Conservation (phyloP, 2,329 filamentous ascomycete genomes). For the Blastomyces parvus region DNA sequence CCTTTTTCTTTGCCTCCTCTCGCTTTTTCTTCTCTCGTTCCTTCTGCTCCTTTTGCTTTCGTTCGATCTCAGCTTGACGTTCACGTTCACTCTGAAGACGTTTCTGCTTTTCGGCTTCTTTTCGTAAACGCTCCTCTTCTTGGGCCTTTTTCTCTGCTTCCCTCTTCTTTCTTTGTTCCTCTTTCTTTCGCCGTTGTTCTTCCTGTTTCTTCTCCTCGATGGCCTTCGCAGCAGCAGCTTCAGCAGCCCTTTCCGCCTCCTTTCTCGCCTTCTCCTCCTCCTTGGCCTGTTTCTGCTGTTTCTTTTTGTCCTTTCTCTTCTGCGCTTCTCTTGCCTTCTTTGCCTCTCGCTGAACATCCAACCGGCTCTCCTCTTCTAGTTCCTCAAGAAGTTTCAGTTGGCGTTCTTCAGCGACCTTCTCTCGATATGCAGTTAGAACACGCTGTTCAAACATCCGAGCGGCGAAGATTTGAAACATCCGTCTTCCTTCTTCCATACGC, state of each 20-base stretch:
- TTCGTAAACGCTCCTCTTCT: conserved; percentile 75
- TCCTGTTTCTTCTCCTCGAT: conserved; percentile 70
- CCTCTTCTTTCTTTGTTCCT: conserved; percentile 84
- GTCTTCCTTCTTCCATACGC: conserved; percentile 93
- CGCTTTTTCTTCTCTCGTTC: conserved; percentile 71
- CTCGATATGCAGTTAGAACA: conserved; percentile 91
- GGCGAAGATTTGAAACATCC: conserved; percentile 99
- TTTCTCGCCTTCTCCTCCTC: conserved; percentile 85
- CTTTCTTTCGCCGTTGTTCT: conserved; percentile 69
- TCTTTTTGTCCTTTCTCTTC: conserved; percentile 90
- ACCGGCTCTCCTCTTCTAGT: conserved; percentile 71
- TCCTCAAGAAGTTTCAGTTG: conserved; percentile 87
- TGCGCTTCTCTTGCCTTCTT: conserved; percentile 92
- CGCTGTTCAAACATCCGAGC: conserved; percentile 98
- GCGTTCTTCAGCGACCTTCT: conserved; percentile 89
- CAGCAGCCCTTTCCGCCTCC: conserved; percentile 80
- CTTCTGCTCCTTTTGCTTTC: conserved; percentile 69
- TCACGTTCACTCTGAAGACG: conserved; percentile 77
- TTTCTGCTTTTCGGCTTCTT: conserved; percentile 74
- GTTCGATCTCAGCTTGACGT: conserved; percentile 73
- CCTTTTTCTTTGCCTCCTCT: conserved; percentile 64
- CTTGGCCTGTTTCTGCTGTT: conserved; percentile 73
- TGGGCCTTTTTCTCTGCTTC: conserved; percentile 84
- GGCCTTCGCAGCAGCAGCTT: conserved; percentile 66
- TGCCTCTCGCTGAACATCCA: conserved; percentile 69